Evolutionary conservation across 352 stramenopile genomes (phyloP), one percentile per base, ranked within the genome.

Genomic region (Globisporangium polare): DNA sequence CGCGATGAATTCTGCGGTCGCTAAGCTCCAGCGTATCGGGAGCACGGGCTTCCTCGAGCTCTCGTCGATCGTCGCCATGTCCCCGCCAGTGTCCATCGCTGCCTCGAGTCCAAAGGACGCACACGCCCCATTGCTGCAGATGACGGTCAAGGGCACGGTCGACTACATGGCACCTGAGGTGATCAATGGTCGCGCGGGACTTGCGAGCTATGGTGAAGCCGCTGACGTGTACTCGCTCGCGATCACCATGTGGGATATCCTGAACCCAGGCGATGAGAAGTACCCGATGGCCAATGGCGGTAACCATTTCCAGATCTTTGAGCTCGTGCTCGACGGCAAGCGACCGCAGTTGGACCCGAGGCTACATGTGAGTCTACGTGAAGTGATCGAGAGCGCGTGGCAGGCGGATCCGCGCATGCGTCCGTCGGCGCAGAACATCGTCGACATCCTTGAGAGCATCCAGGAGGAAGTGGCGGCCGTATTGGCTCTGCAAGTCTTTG

Each of bases 101-200:
- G 35, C 39, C 1, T 47, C 26, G 26, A 60, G 39, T 29, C 53
- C 39, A 18, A 41, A 60, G 6, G 39, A 42, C 24, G 13, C 22
- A 2, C 6, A 26, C 0, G 18, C 29, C 8, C 22, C 17, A 22
- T 24, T 26, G 15, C 42, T 46, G 13, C 77, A 78, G 42, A 88
- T 87, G 77, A 83, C 75, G 6, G 79, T 93, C 46, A 80, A 73
- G 5, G 83, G 83, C 13, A 93, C 83, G 0, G 74, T 88, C 27
- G 68, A 73, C 56, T 90, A 89, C 65, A 92, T 93, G 80, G 70
- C 83, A 9, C 83, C 83, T 0, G 83, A 92, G 57, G 68, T 92
- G 68, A 86, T 93, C 57, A 61, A 66, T n/a, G 68, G 77, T 29
- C 65, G 72, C 8, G 72, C 70, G 29, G 80, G 80, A 4, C 27